A percentile compares a stretch with the other conserved stretches of the same genome.
These are phyloP conservation scores for Psilocybe cubensis DNA, from an alignment of 768 basidiomycete genomes.

Conservation along the genomic window DNA sequence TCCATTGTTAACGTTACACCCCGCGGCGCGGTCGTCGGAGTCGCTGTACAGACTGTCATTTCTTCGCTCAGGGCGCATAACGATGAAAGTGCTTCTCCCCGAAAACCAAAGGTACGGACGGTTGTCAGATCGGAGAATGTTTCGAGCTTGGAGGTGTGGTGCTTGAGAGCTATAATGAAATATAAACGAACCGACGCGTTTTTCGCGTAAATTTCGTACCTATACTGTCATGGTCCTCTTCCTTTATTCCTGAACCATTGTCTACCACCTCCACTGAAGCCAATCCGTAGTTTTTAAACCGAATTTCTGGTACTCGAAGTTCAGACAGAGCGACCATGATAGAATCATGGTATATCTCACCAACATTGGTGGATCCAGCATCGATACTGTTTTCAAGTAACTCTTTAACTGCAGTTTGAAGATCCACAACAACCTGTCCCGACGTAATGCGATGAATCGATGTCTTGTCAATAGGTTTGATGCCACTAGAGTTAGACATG, in stretches of 20 bases:
- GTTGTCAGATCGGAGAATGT: constrained; percentile 73
- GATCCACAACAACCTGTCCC: constrained; percentile 93
- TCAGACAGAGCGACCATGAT: background rate
- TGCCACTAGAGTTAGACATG: constrained; percentile 21
- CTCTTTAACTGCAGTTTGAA: constrained; percentile 95
- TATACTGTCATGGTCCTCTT: constrained; percentile 75
- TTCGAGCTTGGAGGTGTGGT: constrained; percentile 90
- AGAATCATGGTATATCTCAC: constrained; percentile 44
- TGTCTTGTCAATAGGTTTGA: constrained; percentile 69
- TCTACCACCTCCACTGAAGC: constrained; percentile 87
- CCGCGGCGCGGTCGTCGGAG: constrained; percentile 70
- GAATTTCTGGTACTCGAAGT: constrained; percentile 70
- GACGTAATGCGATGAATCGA: constrained; percentile 91
- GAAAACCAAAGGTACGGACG: constrained; percentile 88
- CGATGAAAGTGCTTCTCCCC: constrained; percentile 95
- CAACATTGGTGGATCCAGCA: constrained; percentile 86
- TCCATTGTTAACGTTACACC: constrained; percentile 82
- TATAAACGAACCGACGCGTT: background rate
- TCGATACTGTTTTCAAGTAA: constrained; percentile 96
- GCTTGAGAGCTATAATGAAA: constrained; percentile 69
- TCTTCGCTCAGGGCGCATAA: constrained; percentile 82
- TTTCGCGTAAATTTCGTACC: constrained; percentile 49
- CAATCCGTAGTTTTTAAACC: constrained; percentile 87
- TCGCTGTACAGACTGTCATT: constrained; percentile 76
- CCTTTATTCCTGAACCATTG: constrained; percentile 86